Percentiles rank a stretch among this genome's conserved stretches.
Conservation (phyloP, 352 stramenopile genomes). For the Globisporangium abappressorium region DNA sequence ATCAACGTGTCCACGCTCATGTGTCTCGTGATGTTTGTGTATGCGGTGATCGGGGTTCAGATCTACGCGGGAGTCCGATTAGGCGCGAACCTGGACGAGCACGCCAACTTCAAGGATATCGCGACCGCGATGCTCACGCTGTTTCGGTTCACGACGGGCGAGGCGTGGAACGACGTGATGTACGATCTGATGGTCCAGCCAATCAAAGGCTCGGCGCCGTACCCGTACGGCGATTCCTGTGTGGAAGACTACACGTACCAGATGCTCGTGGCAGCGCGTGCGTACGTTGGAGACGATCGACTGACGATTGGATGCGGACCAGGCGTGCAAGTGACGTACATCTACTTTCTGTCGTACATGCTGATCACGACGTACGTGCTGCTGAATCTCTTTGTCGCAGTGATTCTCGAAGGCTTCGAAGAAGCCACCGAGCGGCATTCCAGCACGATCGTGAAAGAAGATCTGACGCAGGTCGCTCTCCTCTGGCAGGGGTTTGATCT, state of each 20-base stretch:
- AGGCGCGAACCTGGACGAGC: conserved; percentile 45
- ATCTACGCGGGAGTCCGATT: conserved; percentile 59
- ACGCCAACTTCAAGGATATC: conserved; percentile 70
- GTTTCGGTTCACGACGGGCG: conserved; percentile 66
- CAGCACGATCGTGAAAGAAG: conserved; percentile 34
- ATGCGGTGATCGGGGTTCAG: conserved; percentile 73
- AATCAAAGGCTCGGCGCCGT: conserved; percentile 18
- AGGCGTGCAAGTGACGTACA: conserved; percentile 36
- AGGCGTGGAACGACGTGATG: conserved; percentile 82
- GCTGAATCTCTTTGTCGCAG: conserved; percentile 77
- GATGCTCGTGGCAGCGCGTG: conserved; percentile 24
- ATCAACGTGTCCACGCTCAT: conserved; percentile 71
- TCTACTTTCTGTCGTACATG: conserved; percentile 73
- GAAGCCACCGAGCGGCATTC: conserved; percentile 47
- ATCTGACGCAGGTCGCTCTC: conserved; percentile 25
- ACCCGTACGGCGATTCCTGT: conserved; percentile 35
- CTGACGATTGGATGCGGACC: conserved; percentile 44
- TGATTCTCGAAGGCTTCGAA: conserved; percentile 78
- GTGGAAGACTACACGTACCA: conserved; percentile 37
- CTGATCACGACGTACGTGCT: conserved; percentile 65
- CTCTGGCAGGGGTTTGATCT: conserved; percentile 42
- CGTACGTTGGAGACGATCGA: conserved; percentile 20
- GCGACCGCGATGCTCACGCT: conserved; percentile 50
- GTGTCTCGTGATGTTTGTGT: conserved; percentile 77
- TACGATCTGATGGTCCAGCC: conserved; percentile 57